phyloP scores from a whole-genome alignment of 1,284 basidiomycete genomes.

The Cutaneotrichosporon sp. region DNA sequence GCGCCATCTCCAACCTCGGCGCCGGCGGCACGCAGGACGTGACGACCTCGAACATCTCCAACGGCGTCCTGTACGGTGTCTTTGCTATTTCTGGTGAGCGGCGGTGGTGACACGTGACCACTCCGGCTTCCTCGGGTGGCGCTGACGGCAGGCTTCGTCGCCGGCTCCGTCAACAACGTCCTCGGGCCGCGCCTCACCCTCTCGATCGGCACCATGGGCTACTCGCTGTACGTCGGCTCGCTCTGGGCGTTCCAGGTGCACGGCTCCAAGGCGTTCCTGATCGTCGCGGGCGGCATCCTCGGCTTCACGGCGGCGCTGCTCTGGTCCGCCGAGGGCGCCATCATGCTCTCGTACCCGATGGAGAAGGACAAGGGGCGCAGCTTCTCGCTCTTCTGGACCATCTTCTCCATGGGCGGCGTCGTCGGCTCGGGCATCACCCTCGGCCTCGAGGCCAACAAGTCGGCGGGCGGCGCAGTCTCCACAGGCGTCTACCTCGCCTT shows the following conservation, averaged over 20 bases:
- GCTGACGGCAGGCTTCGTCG: constrained; percentile 3
- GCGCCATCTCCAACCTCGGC: constrained; percentile 57
- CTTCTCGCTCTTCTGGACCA: constrained; percentile 56
- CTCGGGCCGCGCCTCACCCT: constrained; percentile 55
- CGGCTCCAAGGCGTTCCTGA: constrained; percentile 40
- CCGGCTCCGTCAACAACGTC: constrained; percentile 19
- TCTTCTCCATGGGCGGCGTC: constrained; percentile 55
- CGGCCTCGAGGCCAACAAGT: constrained; percentile 38
- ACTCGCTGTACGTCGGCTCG: constrained; percentile 39
- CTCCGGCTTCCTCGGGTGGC: too few relatives aligned
- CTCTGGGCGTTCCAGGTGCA: constrained; percentile 23
- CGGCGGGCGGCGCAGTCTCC: constrained; percentile 22
- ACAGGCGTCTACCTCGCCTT: constrained; percentile 48
- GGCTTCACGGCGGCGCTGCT: constrained; percentile 36
- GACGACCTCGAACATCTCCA: constrained; percentile 52
- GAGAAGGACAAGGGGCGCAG: constrained; percentile 55
- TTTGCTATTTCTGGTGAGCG: constrained; percentile 48
- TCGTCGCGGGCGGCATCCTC: constrained; percentile 55
- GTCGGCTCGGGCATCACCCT: constrained; percentile 56
- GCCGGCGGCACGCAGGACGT: constrained; percentile 57
- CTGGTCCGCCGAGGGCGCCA: constrained; percentile 52
- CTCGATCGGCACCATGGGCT: constrained; percentile 51
- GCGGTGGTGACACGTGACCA: too few relatives aligned
- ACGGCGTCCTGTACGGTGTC: constrained; percentile 56
- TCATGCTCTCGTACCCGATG: constrained; percentile 56